Evolutionary conservation across 257 asterid genomes (phyloP).

Genomic region (Nicotiana paniculata): DNA sequence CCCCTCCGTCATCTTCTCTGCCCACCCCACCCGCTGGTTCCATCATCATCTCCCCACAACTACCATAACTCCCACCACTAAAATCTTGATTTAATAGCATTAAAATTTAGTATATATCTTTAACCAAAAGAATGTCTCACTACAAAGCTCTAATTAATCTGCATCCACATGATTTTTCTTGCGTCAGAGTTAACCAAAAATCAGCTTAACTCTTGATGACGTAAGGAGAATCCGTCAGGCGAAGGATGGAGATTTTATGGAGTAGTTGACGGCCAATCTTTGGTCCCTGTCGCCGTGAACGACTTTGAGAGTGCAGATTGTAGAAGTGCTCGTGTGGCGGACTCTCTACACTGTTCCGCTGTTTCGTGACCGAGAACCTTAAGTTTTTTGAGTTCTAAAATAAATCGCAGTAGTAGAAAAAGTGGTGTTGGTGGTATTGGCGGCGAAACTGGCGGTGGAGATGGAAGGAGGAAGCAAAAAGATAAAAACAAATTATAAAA

Average conservation of each 20-base stretch:
- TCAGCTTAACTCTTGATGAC: slow-evolving; percentile 32
- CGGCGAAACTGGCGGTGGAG: slow-evolving; percentile 3
- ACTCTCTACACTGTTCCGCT: slow-evolving; percentile 85
- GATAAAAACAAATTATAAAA: too few species aligned
- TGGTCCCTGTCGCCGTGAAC: slow-evolving; percentile 72
- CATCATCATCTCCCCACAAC: too few species aligned
- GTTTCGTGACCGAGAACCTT: slow-evolving; percentile 78
- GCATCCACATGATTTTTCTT: too few species aligned
- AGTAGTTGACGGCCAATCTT: slow-evolving; percentile 66
- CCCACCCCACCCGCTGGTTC: too few species aligned
- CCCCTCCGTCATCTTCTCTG: too few species aligned
- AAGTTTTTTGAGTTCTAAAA: slow-evolving; percentile 63
- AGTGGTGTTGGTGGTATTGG: too few species aligned
- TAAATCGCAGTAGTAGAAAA: slow-evolving; percentile 9
- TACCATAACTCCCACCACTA: too few species aligned
- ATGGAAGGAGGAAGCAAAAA: slow-evolving; percentile 20
- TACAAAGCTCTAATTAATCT: too few species aligned
- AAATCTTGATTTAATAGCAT: too few species aligned
- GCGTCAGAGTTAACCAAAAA: too few species aligned
- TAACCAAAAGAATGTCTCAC: too few species aligned
- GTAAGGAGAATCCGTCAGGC: slow-evolving; percentile 66
- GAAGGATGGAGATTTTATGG: slow-evolving; percentile 74
- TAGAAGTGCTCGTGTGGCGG: slow-evolving; percentile 52
- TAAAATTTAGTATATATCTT: too few species aligned
- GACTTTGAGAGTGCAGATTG: slow-evolving; percentile 55